Base-by-base conservation (phyloP, 331 rosid species). In the Acacia pycnantha region DNA sequence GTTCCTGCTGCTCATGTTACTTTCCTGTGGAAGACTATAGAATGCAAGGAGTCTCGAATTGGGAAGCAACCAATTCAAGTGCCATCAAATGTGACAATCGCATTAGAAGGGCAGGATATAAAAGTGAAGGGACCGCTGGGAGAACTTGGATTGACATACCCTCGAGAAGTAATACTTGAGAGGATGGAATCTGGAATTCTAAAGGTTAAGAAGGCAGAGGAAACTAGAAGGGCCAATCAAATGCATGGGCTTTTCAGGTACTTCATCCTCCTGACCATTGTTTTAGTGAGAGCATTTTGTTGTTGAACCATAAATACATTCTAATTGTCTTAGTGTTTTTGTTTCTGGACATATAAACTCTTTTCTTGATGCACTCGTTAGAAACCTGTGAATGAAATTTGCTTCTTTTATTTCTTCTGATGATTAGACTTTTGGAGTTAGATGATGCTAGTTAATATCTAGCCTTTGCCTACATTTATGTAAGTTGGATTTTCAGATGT, bases 161-260 rank as follows among this genome's bases (percentile, higher is more conserved):
- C 98, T 47, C 97, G 97, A 70, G 99, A 96, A 85, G 91, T 96
- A 58, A 74, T 73, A 72, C 85, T 92, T 82, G 90, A 94, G 74
- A 91, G 73, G 87, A 83, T 85, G 67, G 99, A 96, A 19, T 81
- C 96, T 61, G 97, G 95, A 73, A 11, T 64, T 78, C 40, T 92
- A 8, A 91, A 71, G 86, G 88, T 96, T 70, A 80, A n/a, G 68
- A 96, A 94, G 85, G 97, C 99, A 19, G 75, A 87, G n/a, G 98
- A 96, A 84, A 90, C 95, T 51, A 85, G 97, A 87, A 88, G 95
- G 80, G 99, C 99, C 31, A 94, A 90, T 75, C 94, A 96, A 87
- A 96, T 96, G 99, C 98, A 92, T 54, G 99, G 99, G 13, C 98
- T 96, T 72, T 96, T 96, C 89, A 91, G 99, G 98, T 96, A 87